Conservation (phyloP, 108 stramenopile species). For the Chaetoceros tenuissimus region DNA sequence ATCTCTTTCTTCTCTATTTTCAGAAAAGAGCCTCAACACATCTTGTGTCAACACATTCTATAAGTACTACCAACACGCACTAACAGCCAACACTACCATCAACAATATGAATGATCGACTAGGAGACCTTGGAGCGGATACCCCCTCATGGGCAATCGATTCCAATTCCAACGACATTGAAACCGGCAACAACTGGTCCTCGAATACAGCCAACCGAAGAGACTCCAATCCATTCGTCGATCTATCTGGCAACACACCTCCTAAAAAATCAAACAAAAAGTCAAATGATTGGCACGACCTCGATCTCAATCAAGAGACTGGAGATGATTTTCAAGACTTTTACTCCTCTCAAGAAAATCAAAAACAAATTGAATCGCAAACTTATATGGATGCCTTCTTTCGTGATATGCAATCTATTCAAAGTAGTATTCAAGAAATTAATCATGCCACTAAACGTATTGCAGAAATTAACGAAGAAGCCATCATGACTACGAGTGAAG, state of each 20-base stretch:
- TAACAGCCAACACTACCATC: no score
- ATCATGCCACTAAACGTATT: conserved; percentile 61
- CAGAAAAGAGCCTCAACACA: no score
- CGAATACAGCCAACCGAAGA: conserved; percentile 8
- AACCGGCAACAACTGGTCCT: no score
- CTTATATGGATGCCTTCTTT: conserved; percentile 80
- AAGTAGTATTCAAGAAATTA: conserved; percentile 60
- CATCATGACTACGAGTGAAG: conserved; percentile 66
- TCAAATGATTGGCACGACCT: conserved; percentile 6
- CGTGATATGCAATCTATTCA: conserved; percentile 77
- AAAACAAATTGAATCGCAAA: conserved; percentile 18
- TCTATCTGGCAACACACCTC: neutral
- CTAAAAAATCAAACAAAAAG: neutral
- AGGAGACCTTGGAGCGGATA: conserved; percentile 43
- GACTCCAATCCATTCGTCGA: conserved; percentile 7
- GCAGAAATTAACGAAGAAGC: conserved; percentile 65
- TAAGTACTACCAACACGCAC: no score
- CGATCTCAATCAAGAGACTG: conserved; percentile 1
- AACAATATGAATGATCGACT: conserved; percentile 75
- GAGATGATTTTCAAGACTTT: neutral
- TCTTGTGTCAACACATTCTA: no score
- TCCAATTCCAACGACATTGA: conserved; percentile 22
- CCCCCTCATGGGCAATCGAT: conserved; percentile 67
- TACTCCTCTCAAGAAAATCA: conserved; percentile 8
- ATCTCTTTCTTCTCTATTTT: no score